Base-by-base conservation (phyloP, 2,329 filamentous ascomycete genomes). In the Zopfia rhizophila region DNA sequence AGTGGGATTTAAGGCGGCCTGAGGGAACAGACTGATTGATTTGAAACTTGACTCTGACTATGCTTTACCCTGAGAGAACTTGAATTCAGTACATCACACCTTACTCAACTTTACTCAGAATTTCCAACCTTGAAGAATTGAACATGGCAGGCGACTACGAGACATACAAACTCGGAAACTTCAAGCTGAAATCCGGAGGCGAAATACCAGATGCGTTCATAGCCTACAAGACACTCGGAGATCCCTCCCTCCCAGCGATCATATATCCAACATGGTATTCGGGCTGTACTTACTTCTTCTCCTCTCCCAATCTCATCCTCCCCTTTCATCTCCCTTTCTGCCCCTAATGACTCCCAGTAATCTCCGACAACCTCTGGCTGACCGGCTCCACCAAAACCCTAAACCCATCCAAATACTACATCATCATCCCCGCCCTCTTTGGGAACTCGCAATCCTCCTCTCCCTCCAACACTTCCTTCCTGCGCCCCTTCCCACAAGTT, bases 231-330 rank as follows among this genome's bases (percentile, higher is more conserved):
- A 90, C 88, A 0, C 87, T 88, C 56, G 89, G 89, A 14, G 76
- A 85, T 44, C 66, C 81, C 0, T 78, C 74, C 0, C 76, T 74
- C 5, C 88, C 88, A 6, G 84, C 84, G 2, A 82, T 92, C 46
- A 81, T 92, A 50, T 92, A 92, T 61, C 89, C 89, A 2, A 85
- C 85, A 2, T 92, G 89, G 89, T 92, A 86, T 66, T 86, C 83
- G 13, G 85, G 85, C 48, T 55, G 79, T 82, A 65, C 38, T 77
- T 69, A 25, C 40, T 27, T 70, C 66, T 23, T 18, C 27, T 11
- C 24, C 18, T 30, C 19, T 31, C 12, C 35, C 29, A 22, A 47
- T 28, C 36, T 31, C 41, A 24, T 41, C 23, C 28, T 24, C 8
- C 29, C 24, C n/a, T 27, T 29, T n/a, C 17, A 37, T 11, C 12